phyloP scores from a whole-genome alignment of 495 filamentous ascomycete species.

The Penicillium chermesinum region DNA sequence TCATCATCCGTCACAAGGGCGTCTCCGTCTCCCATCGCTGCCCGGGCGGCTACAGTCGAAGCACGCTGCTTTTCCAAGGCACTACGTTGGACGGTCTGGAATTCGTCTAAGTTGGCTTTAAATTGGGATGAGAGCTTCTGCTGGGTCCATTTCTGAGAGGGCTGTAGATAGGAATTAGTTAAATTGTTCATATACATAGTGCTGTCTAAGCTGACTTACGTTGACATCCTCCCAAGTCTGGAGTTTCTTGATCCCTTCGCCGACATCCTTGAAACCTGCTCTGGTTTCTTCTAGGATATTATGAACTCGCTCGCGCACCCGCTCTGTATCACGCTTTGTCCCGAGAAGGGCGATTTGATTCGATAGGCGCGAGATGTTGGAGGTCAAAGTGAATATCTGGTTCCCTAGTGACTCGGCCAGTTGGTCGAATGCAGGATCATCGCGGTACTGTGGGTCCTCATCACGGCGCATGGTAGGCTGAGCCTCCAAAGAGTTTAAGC shows the following conservation, averaged over 20 bases:
- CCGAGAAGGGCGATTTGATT: slow-evolving; percentile 80
- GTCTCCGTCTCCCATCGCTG: slow-evolving; percentile 58
- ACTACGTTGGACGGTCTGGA: slow-evolving; percentile 81
- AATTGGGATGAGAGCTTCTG: slow-evolving; percentile 92
- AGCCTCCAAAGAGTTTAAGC: slow-evolving; percentile 75
- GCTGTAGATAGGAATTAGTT: slow-evolving; percentile 43
- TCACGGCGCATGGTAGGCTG: slow-evolving; percentile 63
- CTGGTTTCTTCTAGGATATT: slow-evolving; percentile 79
- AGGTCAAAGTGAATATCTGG: slow-evolving; percentile 80
- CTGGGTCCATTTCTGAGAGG: slow-evolving; percentile 88
- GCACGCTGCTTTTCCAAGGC: slow-evolving; percentile 91
- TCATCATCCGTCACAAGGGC: slow-evolving; percentile 29
- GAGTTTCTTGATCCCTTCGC: slow-evolving; percentile 88
- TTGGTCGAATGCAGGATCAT: slow-evolving; percentile 87
- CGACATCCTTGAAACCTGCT: slow-evolving; percentile 83
- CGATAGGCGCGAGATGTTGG: slow-evolving; percentile 74
- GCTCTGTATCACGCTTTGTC: slow-evolving; percentile 83
- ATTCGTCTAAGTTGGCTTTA: slow-evolving; percentile 77
- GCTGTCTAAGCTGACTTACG: slow-evolving; percentile 44
- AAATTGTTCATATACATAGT: neutral
- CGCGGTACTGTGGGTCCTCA: slow-evolving; percentile 69
- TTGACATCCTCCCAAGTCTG: slow-evolving; percentile 88
- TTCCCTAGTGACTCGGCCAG: slow-evolving; percentile 77
- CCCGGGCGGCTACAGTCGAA: slow-evolving; percentile 71
- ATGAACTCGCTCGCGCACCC: slow-evolving; percentile 84